Base-by-base conservation (phyloP, 768 basidiomycete species). In the Cyathus striatus region DNA sequence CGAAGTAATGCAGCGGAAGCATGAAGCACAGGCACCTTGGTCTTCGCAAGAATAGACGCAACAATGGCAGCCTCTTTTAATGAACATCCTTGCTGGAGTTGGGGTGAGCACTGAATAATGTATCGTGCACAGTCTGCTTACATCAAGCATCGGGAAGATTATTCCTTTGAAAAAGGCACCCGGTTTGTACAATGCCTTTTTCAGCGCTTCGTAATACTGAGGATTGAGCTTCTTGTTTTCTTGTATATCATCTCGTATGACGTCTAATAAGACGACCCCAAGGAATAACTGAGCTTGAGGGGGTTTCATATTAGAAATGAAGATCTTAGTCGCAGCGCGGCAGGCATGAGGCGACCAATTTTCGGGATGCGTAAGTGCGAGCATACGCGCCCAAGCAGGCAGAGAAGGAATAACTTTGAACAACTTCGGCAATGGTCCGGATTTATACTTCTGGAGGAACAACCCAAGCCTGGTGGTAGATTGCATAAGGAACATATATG, bases 141-240 rank as follows among this genome's bases (percentile, higher is more conserved):
- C 94, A 58, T 95, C 91, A 47, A 96, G 76, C 61, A 99, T 72
- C 1, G 96, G 96, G 62, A 99, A 97, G 26, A 99, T 74, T 44
- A 99, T 83, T 3, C 95, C 96, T 61, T 99, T 98, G 75, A 98
- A 98, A 62, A 98, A 97, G 1, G 96, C 95, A 3, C 87, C 88
- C 2, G 96, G 96, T 62, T 98, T 99, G 64, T 95, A 98, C 45
- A 98, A 64, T 4, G 90, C 79, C 52, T 90, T 83, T 63, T 91
- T 93, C 51, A 99, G 60, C n/a, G 85, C 83, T 60, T 94, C 89
- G 54, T 93, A 99, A 48, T 92, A 86, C 47, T 99, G 96, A 13
- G 90, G 86, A 57, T 90, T 86, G 45, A 99, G 70, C 56, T 92
- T 96, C 51, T 90, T 86, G 58, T 91, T 82, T 46, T 81, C 76